A percentile compares a stretch with the other conserved stretches of the same genome.
These are phyloP conservation scores for Fraxinus paxiana DNA, from an alignment of 305 asterid species.

Conservation along the genomic window DNA sequence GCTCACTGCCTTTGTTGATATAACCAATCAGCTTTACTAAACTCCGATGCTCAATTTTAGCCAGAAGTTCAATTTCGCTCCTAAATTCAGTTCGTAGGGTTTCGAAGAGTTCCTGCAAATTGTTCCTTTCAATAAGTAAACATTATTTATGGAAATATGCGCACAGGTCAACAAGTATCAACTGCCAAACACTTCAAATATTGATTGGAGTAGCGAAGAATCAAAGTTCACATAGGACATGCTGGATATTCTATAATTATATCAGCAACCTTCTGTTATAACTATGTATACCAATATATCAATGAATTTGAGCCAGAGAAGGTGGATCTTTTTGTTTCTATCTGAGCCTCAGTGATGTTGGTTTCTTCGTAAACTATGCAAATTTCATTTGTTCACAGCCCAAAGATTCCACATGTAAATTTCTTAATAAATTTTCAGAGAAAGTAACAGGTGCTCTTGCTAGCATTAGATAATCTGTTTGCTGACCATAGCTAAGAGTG, in stretches of 20 bases:
- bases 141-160: background rate
- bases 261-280: background rate
- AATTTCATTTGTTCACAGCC: background rate
- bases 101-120: slow-evolving; percentile 60
- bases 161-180: background rate
- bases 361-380: background rate
- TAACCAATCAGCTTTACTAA: slow-evolving; percentile 91
- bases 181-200: background rate
- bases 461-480: background rate
- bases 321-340: background rate
- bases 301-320: background rate
- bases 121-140: background rate
- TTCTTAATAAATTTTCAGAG: background rate
- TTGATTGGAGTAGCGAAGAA: background rate
- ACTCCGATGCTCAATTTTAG: slow-evolving; percentile 92
- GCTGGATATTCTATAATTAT: background rate
- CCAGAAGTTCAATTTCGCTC: slow-evolving; percentile 89
- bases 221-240: background rate
- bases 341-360: background rate
- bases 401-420: background rate
- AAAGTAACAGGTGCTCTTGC: background rate
- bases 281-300: background rate
- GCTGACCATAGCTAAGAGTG: background rate
- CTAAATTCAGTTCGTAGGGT: slow-evolving; percentile 62
- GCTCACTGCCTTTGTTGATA: slow-evolving; percentile 75